A percentile compares a stretch with the other conserved stretches of the same genome.
phyloP scores from a whole-genome alignment of 192 early-diverging fungal genomes.

The Umbelopsis isabellina region DNA sequence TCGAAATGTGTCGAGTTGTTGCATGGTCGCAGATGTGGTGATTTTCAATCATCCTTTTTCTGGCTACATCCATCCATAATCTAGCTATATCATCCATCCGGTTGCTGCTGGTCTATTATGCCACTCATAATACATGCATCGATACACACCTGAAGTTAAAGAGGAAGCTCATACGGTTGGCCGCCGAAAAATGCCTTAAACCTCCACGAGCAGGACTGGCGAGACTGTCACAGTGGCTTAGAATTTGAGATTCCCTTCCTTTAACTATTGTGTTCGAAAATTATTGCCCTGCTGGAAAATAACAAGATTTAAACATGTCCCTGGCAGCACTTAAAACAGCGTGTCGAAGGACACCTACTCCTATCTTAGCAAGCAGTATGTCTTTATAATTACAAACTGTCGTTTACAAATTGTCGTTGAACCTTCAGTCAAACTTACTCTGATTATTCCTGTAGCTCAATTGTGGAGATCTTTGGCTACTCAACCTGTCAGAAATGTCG shows the following conservation, averaged over 20 bases:
- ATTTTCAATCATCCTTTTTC: not conserved
- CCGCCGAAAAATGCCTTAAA: not conserved
- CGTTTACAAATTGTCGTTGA: not conserved
- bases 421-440: not conserved
- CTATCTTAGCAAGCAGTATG: not conserved
- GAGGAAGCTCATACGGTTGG: not conserved
- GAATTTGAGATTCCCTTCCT: not conserved
- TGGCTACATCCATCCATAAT: not conserved
- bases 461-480: conserved; percentile 6
- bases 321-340: conserved; percentile 10
- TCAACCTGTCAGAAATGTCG: not conserved
- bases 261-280: not conserved
- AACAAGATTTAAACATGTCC: conserved; percentile 11
- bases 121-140: not conserved
- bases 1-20: too few species aligned
- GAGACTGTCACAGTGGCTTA: conserved; percentile 18
- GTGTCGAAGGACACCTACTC: conserved; percentile 19
- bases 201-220: too few species aligned
- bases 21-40: too few species aligned
- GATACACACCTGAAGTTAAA: conserved; percentile 21
- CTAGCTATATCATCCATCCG: not conserved
- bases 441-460: not conserved
- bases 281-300: not conserved
- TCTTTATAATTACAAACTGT: not conserved
- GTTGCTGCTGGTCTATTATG: too few species aligned